phyloP scores from a whole-genome alignment of 768 basidiomycete genomes.

The Tephrocybe sp. region DNA sequence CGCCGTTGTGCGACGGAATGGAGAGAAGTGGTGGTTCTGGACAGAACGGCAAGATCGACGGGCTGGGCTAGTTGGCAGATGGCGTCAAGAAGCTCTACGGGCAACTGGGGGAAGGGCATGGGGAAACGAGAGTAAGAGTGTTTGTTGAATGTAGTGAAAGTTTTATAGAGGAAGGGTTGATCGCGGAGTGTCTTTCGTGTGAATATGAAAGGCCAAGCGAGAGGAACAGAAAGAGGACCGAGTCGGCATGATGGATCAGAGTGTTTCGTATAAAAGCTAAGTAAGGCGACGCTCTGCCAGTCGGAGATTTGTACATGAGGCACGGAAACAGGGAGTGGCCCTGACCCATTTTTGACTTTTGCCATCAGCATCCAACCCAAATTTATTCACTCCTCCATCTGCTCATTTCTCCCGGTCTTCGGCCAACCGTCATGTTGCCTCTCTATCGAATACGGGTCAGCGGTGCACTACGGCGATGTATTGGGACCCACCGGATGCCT shows the following conservation, averaged over 20 bases:
- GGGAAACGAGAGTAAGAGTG: constrained; percentile 16
- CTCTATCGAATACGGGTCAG: constrained; percentile 9
- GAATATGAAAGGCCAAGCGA: neutral
- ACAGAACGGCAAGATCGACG: constrained; percentile 48
- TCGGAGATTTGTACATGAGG: constrained; percentile 21
- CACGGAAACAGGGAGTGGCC: constrained; percentile 16
- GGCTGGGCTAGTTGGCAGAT: constrained; percentile 34
- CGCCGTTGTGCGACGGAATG: constrained; percentile 52
- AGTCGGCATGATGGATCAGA: constrained; percentile 25
- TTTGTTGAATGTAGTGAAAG: constrained; percentile 20
- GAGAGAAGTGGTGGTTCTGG: constrained; percentile 41
- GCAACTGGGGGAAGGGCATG: constrained; percentile 52
- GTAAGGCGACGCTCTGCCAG: constrained; percentile 1
- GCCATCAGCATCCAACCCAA: constrained; percentile 3
- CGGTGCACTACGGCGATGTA: constrained; percentile 7
- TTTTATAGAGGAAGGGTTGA: constrained; percentile 15
- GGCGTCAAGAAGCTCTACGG: constrained; percentile 61
- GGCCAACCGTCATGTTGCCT: constrained; percentile 13
- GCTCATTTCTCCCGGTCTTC: too few species aligned
- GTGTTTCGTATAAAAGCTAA: constrained; percentile 22
- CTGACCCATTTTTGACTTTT: constrained; percentile 15
- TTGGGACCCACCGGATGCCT: constrained; percentile 8
- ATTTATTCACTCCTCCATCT: constrained; percentile 5
- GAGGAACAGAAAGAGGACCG: constrained; percentile 17
- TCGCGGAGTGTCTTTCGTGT: neutral